Evolutionary conservation across 23 red algal genomes (phyloP).

Genomic region (Chondrus crispus): DNA sequence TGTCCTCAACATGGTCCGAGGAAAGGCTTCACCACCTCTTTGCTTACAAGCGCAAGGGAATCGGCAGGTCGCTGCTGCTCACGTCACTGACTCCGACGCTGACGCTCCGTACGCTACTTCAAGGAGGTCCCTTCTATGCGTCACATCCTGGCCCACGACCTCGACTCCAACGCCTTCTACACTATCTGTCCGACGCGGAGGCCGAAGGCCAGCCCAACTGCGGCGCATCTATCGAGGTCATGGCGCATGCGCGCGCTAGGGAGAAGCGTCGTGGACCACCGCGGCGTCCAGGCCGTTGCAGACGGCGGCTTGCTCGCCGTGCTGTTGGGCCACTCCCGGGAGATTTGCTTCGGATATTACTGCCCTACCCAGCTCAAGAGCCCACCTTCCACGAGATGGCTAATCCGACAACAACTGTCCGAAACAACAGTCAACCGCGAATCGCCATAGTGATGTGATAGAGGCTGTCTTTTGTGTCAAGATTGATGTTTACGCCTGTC

Average conservation of each 20-base stretch:
- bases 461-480: constrained; percentile 83
- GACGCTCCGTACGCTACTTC: constrained; percentile 89
- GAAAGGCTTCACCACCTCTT: too few species aligned
- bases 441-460: constrained; percentile 71
- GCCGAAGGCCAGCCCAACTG: constrained; percentile 30
- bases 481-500: constrained; percentile 98
- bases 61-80: too few species aligned
- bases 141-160: constrained; percentile 85
- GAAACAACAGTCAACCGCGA: constrained; percentile 66
- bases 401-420: constrained; percentile 62
- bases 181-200: constrained; percentile 52
- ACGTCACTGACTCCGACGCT: too few species aligned
- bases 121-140: constrained; percentile 67
- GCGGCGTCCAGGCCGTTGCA: constrained; percentile 75
- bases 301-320: constrained; percentile 87
- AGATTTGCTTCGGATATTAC: constrained; percentile 83
- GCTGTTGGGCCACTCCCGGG: constrained; percentile 79
- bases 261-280: constrained; percentile 61
- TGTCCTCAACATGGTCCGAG: too few species aligned
- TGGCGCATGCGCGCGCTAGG: constrained; percentile 34
- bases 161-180: constrained; percentile 64
- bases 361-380: constrained; percentile 57
- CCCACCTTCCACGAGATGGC: constrained; percentile 82
- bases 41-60: too few species aligned
- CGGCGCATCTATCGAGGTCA: constrained; percentile 76